Conservation (phyloP, 768 basidiomycete species). For the Termitomyces sp. region DNA sequence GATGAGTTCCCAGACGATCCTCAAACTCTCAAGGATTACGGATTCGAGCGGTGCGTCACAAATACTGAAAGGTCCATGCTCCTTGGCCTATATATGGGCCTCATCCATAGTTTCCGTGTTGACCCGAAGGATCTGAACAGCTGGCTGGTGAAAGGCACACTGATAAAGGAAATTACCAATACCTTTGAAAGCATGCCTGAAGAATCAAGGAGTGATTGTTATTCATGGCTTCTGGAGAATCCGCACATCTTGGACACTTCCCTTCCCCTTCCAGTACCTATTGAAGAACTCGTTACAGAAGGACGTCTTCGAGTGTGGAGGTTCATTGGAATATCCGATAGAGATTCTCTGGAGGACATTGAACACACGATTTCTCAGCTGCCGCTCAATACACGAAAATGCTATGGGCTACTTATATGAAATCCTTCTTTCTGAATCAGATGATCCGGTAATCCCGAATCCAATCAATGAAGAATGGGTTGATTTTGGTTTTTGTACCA, state of each 20-base stretch:
- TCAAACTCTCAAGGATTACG: slow-evolving; percentile 32
- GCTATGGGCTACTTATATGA: slow-evolving; percentile 1
- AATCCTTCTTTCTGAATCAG: slow-evolving; percentile 1
- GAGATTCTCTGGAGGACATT: slow-evolving; percentile 4
- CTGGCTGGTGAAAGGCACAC: slow-evolving; percentile 28
- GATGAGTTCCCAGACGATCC: slow-evolving; percentile 25
- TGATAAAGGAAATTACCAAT: slow-evolving; percentile 30
- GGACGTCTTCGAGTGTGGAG: slow-evolving; percentile 10
- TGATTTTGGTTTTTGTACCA: slow-evolving; percentile 21
- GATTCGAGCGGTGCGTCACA: slow-evolving; percentile 24
- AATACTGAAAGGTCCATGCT: slow-evolving; percentile 16
- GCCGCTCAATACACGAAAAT: neutral
- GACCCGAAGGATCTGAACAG: slow-evolving; percentile 24
- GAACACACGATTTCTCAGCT: neutral
- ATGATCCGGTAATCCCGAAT: neutral
- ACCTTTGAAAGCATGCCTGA: slow-evolving; percentile 22
- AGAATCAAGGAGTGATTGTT: slow-evolving; percentile 23
- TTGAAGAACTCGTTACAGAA: slow-evolving; percentile 1
- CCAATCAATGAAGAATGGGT: slow-evolving; percentile 16
- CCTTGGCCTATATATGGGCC: slow-evolving; percentile 28
- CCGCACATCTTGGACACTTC: slow-evolving; percentile 23
- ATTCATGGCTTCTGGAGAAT: slow-evolving; percentile 33
- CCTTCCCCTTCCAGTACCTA: neutral
- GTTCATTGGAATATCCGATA: slow-evolving; percentile 9
- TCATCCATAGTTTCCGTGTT: slow-evolving; percentile 18